Percentiles rank a stretch among this genome's conserved stretches.
These are phyloP conservation scores for Fraxinus paxiana DNA, from an alignment of 305 asterid species.

Conservation along the genomic window DNA sequence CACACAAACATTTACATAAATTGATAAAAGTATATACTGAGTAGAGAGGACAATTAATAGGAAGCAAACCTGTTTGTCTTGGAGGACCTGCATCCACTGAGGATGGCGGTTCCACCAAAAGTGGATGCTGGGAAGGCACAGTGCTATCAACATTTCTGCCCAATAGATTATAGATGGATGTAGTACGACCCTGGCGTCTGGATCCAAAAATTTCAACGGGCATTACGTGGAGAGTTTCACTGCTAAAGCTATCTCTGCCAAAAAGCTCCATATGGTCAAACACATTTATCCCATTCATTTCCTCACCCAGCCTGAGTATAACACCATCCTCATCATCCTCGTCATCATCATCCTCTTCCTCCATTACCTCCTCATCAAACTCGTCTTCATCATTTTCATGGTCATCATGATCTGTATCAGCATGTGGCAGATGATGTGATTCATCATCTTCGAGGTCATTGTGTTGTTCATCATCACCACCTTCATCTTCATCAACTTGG, in stretches of 20 bases:
- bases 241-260: constrained; percentile 80
- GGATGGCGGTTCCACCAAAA: constrained; percentile 78
- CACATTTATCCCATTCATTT: constrained; percentile 89
- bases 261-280: constrained; percentile 94
- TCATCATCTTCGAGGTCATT: constrained; percentile 94
- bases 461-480: constrained; percentile 64
- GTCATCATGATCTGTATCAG: constrained; percentile 96
- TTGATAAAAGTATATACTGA: not conserved
- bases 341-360: constrained; percentile 86
- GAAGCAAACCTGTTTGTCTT: constrained; percentile 49
- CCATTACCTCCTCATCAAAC: constrained; percentile 96
- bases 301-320: constrained; percentile 81
- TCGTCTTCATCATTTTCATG: constrained; percentile 97
- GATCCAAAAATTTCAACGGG: constrained; percentile 97
- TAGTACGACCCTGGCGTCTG: constrained; percentile 89
- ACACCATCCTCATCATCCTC: constrained; percentile 99
- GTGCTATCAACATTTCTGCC: constrained; percentile 69
- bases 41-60: not conserved
- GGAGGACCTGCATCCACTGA: constrained; percentile 48
- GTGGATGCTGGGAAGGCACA: constrained; percentile 77
- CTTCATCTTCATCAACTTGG: constrained; percentile 86
- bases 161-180: constrained; percentile 85
- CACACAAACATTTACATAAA: not conserved
- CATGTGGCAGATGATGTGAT: constrained; percentile 82
- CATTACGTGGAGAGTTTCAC: constrained; percentile 88